Percentiles rank a stretch among this genome's conserved stretches.
phyloP scores from a whole-genome alignment of 2,329 filamentous ascomycete genomes.

The Leptographium procerum region DNA sequence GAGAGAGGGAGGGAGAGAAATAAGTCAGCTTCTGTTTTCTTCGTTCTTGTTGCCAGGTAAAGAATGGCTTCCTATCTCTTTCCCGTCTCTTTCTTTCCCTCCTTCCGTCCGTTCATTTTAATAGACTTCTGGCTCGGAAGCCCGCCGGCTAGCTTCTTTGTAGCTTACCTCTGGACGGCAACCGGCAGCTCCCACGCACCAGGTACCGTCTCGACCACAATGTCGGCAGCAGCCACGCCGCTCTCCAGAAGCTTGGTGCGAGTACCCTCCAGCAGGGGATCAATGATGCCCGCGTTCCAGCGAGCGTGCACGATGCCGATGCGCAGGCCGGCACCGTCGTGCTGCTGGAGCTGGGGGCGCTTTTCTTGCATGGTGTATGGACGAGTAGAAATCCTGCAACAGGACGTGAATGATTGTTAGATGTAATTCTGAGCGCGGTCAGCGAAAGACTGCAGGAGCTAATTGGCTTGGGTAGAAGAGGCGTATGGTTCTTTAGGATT shows the following conservation, averaged over 20 bases:
- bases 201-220: constrained; percentile 79
- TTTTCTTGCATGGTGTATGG: constrained; percentile 34
- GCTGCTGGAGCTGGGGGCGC: constrained; percentile 43
- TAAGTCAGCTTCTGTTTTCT: too few species aligned
- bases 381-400: too few species aligned
- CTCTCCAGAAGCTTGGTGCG: constrained; percentile 65
- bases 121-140: too few species aligned
- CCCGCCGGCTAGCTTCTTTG: too few species aligned
- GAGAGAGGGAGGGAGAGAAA: constrained; percentile 2
- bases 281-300: constrained; percentile 87
- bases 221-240: constrained; percentile 80
- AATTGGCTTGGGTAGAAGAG: too few species aligned
- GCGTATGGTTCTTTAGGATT: too few species aligned
- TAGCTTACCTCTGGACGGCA: constrained; percentile 69
- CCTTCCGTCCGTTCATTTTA: too few species aligned
- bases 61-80: too few species aligned
- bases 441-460: too few species aligned
- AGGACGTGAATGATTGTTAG: too few species aligned
- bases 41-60: too few species aligned
- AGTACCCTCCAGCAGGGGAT: constrained; percentile 69
- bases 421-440: too few species aligned
- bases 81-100: background rate
- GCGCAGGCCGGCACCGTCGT: constrained; percentile 63
- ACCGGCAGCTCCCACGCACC: constrained; percentile 92
- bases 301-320: constrained; percentile 92